Evolutionary conservation across 768 basidiomycete genomes (phyloP), one percentile per base, ranked within the genome.

Genomic region (Boletus subparvulus): DNA sequence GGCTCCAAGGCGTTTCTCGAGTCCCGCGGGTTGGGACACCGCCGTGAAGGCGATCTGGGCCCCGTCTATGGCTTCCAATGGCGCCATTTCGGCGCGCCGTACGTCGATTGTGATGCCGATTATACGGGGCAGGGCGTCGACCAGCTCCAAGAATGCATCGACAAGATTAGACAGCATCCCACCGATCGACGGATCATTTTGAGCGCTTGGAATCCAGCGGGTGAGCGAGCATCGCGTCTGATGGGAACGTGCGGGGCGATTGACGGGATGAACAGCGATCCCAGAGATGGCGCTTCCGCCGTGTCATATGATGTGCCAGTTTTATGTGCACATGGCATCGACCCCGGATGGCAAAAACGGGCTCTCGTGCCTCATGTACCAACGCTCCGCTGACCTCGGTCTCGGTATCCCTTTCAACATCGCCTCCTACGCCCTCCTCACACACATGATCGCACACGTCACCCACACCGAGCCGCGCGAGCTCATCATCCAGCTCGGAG

Each of bases 341-440:
- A 60, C 60, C 0, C 61, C 78, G 1, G 63, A 73, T 14, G 65
- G 78, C 17, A 86, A 83, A 61, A 88, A 87, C 10, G 83, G 82
- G 54, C 86, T 98, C 17, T 95, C 93, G 10, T 98, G 95, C 72
- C 80, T 96, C 44, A 94, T 98, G 94, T 98, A 88, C 77, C 96
- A 98, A 68, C 91, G 97, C 46, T 98, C 96, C 13, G 95, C 95
- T 17, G 96, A 99, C 70, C 83, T 98, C 9, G 96, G 96, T 1
- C 90, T 99, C 39, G 96, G 96, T 3, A 92, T 99, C 47, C 96
- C 96, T 0, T 99, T 99, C 83, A 99, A 99, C 74, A 98, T 99
- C 73, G 97, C 96, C 13, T 98, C 97, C 0, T 99, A 98, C 73
- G 91, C 97, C 7, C 83, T 99, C 21, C 84, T 99, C 52, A 97